phyloP scores from a whole-genome alignment of 2,329 filamentous ascomycete genomes.

The Dactylonectria estremocensis region DNA sequence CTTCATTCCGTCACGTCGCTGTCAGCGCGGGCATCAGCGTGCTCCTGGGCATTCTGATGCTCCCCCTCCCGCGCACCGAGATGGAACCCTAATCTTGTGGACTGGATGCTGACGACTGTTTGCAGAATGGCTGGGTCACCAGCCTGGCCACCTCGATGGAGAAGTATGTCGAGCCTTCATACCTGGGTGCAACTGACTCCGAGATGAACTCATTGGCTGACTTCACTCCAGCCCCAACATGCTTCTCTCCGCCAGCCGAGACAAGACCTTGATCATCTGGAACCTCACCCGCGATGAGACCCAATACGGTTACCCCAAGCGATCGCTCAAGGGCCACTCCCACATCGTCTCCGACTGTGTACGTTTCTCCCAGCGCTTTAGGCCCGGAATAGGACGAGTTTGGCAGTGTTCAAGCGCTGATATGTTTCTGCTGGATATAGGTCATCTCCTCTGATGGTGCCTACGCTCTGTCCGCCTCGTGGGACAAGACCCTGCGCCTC shows the following conservation, averaged over 20 bases:
- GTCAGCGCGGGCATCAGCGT: conserved; percentile 35
- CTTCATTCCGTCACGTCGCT: conserved; percentile 34
- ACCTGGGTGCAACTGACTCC: conserved; percentile 12
- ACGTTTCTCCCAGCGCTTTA: conserved; percentile 64
- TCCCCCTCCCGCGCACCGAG: conserved; percentile 31
- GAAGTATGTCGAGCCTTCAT: conserved; percentile 77
- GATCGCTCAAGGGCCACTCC: conserved; percentile 98
- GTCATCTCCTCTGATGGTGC: conserved; percentile 99
- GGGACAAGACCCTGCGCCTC: conserved; percentile 99
- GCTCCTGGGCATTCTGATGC: conserved; percentile 30
- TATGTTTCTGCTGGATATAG: conserved; percentile 61
- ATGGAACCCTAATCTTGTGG: conserved; percentile 25
- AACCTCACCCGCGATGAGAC: conserved; percentile 99
- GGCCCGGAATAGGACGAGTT: conserved; percentile 3
- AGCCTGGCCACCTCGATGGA: conserved; percentile 98
- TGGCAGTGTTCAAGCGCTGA: conserved; percentile 41
- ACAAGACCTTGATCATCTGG: conserved; percentile 99
- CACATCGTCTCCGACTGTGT: conserved; percentile 99
- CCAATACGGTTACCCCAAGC: conserved; percentile 99
- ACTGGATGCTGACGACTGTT: conserved; percentile 47
- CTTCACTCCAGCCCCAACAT: conserved; percentile 86
- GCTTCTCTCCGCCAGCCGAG: conserved; percentile 96
- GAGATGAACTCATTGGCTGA: conserved; percentile 37
- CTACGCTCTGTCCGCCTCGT: conserved; percentile 98
- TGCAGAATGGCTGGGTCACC: conserved; percentile 96